These are phyloP conservation scores for Malus domestica DNA, from an alignment of 306 rosid species.

Conservation along the genomic window ASM211411v1 NC_041802.1:5330001-5330500, in stretches of 20 bases:
- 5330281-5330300: neutral
- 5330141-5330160: slow-evolving; percentile 75
- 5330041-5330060: neutral
- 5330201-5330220: slow-evolving; percentile 6
- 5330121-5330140: slow-evolving; percentile 66
- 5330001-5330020: slow-evolving; percentile 17
- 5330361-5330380: neutral
- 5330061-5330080: neutral
- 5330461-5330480: neutral
- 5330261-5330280: neutral
- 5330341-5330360: neutral
- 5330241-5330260: neutral
- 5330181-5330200: slow-evolving; percentile 21
- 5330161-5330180: slow-evolving; percentile 98
- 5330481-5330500: neutral
- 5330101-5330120: slow-evolving; percentile 29
- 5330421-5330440: neutral
- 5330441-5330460: neutral
- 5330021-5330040: neutral
- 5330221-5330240: neutral
- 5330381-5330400: neutral
- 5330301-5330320: neutral
- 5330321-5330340: neutral
- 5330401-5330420: neutral
- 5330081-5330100: slow-evolving; percentile 22